Base-by-base conservation (phyloP, 768 basidiomycete genomes). In the Phlebiopsis flavidoalba region DNA sequence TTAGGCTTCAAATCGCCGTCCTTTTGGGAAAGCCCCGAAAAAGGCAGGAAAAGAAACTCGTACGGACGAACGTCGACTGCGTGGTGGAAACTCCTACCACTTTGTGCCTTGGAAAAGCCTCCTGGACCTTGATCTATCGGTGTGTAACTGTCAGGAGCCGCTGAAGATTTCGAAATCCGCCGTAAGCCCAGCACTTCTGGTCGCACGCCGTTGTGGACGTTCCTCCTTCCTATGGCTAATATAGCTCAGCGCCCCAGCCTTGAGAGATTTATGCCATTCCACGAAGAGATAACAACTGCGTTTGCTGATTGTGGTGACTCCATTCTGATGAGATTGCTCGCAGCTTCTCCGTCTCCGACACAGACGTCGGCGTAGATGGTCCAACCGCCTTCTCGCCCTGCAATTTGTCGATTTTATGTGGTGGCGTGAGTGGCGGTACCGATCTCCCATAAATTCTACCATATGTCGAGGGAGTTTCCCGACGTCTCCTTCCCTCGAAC, bases 221-320 rank as follows among this genome's bases (percentile, higher is more conserved):
- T n/a, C 35, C 54, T 40, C 35, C 36, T 51, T 24, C 60, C 60
- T 60, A 60, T 60, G 40, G 60, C 60, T 31, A 60, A 48, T 48
- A 60, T 60, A 53, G 53, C 60, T 37, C 60, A 60, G 51, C 45
- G 40, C 35, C 26, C 22, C 26, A 26, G 24, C 24, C 5, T 43
- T 60, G 60, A 53, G 60, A 53, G 51, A 60, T 60, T 60, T 60
- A 56, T 21, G 60, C 60, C 60, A 55, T 60, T 60, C 48, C 53
- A 19, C 31, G 24, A 22, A 37, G 5, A 57, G 55, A 45, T 57
- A 57, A 48, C 43, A 57, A 45, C 21, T 17, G 19, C 21, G 21
- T 53, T 53, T 4, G 53, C 26, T 31, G 26, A 31, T 31, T 31
- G 26, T 6, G 26, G 26, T 12, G 35, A 19, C 12, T n/a, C n/a